Evolutionary conservation across 208 protist species (phyloP).

Genomic region (Trypanosoma melophagium): DNA sequence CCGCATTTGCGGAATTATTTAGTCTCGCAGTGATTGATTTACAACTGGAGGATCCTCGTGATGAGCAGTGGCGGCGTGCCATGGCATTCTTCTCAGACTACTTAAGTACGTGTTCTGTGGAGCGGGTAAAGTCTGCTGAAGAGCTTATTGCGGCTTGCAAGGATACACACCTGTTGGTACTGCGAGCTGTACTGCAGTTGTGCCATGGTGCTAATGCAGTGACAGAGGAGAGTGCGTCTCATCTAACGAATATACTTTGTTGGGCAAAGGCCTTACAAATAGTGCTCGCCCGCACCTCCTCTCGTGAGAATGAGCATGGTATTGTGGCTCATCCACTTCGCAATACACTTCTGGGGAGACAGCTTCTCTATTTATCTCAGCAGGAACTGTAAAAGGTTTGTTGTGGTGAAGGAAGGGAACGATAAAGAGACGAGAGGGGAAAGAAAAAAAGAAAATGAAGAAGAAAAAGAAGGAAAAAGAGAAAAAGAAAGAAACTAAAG

Average conservation of each 20-base stretch:
- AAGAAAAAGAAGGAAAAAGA: background rate
- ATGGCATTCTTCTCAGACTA: conserved; percentile 52
- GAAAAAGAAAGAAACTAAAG: no score
- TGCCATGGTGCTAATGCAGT: conserved; percentile 25
- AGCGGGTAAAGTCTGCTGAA: conserved; percentile 28
- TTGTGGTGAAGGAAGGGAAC: background rate
- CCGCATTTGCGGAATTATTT: conserved; percentile 59
- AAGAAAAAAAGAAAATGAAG: background rate
- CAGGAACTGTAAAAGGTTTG: conserved; percentile 20
- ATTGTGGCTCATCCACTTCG: conserved; percentile 31
- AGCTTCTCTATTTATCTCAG: conserved; percentile 27
- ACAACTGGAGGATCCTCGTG: conserved; percentile 43
- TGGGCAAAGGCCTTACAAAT: conserved; percentile 37
- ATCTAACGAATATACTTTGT: conserved; percentile 31
- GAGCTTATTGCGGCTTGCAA: conserved; percentile 30
- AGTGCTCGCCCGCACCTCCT: conserved; percentile 12
- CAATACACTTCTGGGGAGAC: conserved; percentile 33
- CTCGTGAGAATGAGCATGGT: background rate
- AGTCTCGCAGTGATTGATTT: conserved; percentile 74
- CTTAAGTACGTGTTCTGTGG: conserved; percentile 24
- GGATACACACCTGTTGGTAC: conserved; percentile 37
- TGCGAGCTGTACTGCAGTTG: conserved; percentile 43
- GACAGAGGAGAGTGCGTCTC: conserved; percentile 9
- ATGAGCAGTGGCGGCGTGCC: conserved; percentile 43
- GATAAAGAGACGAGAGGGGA: background rate